Evolutionary conservation across 129 eudicot genomes (phyloP).

Genomic region (Calendula officinalis): DNA sequence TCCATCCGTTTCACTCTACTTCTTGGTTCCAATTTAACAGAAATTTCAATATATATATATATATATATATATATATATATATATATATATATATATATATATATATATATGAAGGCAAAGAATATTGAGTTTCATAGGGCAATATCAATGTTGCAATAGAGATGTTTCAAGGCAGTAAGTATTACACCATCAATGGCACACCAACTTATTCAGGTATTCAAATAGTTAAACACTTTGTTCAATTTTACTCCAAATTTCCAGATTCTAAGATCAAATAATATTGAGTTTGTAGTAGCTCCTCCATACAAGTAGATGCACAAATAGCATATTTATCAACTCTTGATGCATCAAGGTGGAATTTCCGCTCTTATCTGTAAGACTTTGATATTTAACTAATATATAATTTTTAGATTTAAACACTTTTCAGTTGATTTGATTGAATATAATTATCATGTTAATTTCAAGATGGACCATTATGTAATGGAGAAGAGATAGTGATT

Average conservation of each 20-base stretch:
- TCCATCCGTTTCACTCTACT: too few species aligned
- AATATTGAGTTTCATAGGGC: too few species aligned
- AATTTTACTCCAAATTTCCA: slow-evolving; percentile 10
- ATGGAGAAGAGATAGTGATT: slow-evolving; percentile 73
- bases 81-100: too few species aligned
- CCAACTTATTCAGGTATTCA: slow-evolving; percentile 70
- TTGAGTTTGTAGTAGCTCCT: slow-evolving; percentile 79
- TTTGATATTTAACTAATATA: not conserved
- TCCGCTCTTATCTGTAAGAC: slow-evolving; percentile 75
- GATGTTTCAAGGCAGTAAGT: slow-evolving; percentile 42
- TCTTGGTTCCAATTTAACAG: too few species aligned
- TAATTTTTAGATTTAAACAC: not conserved
- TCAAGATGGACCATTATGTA: slow-evolving; percentile 81
- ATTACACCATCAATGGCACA: slow-evolving; percentile 85
- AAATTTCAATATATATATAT: too few species aligned
- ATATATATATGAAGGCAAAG: too few species aligned
- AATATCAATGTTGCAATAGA: too few species aligned
- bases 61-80: too few species aligned
- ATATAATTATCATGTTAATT: slow-evolving; percentile 45
- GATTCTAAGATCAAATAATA: slow-evolving; percentile 59
- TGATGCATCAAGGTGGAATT: slow-evolving; percentile 64
- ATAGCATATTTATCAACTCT: slow-evolving; percentile 68
- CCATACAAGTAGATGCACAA: slow-evolving; percentile 97
- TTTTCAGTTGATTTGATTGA: slow-evolving; percentile 12
- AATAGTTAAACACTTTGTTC: not conserved